Percentiles rank a stretch among this genome's conserved stretches.
Conservation (phyloP, 176 grass and related monocot genomes). For the Eragrostis nindensis region DNA sequence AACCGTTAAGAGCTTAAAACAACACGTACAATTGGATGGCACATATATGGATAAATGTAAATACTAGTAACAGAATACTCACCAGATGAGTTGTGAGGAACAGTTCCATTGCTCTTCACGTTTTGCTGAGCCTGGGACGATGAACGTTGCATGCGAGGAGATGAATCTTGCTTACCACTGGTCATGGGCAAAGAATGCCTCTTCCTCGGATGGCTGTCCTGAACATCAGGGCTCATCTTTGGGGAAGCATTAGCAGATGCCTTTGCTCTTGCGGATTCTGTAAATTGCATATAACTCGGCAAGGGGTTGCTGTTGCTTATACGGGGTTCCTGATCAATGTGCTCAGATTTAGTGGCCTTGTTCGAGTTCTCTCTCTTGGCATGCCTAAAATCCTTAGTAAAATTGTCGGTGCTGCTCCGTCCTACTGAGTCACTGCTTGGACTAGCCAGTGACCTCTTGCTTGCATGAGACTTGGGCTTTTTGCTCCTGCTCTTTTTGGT, state of each 20-base stretch:
- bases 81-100: constrained; percentile 73
- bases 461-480: constrained; percentile 52
- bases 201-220: constrained; percentile 73
- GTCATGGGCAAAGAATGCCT: constrained; percentile 86
- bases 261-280: constrained; percentile 94
- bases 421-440: constrained; percentile 67
- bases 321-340: constrained; percentile 66
- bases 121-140: constrained; percentile 74
- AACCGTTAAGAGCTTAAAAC: not conserved
- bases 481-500: constrained; percentile 66
- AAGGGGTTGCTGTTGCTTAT: constrained; percentile 79
- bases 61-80: constrained; percentile 12
- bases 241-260: constrained; percentile 60
- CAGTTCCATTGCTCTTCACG: constrained; percentile 55
- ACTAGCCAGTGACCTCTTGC: constrained; percentile 64
- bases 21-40: not conserved
- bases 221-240: constrained; percentile 83
- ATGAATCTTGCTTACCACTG: constrained; percentile 61
- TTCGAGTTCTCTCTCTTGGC: constrained; percentile 54
- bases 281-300: constrained; percentile 97
- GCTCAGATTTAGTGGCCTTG: constrained; percentile 52
- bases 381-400: constrained; percentile 63
- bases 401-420: constrained; percentile 60
- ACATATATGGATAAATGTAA: not conserved
- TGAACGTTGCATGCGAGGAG: constrained; percentile 91